Conservation (phyloP, 805 yeast species). For the Saccharomyces mikatae region DNA sequence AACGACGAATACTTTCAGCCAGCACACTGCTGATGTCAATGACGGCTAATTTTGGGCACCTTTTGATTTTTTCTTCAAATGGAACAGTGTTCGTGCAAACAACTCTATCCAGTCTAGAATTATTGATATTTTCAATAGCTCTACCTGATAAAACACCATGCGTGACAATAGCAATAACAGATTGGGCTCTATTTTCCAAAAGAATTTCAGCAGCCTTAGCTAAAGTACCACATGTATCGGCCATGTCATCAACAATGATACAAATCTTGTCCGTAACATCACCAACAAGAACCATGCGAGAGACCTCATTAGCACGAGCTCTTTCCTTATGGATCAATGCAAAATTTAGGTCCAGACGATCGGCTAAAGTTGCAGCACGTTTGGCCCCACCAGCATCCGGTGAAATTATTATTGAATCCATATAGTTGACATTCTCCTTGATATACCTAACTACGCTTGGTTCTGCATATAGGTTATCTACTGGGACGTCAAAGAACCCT, state of each 20-base stretch:
- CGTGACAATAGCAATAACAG: slow-evolving; percentile 74
- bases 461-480: slow-evolving; percentile 77
- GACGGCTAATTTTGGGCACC: slow-evolving; percentile 49
- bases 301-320: slow-evolving; percentile 74
- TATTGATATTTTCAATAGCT: slow-evolving; percentile 63
- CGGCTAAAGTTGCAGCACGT: slow-evolving; percentile 81
- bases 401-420: slow-evolving; percentile 66
- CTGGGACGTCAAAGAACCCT: slow-evolving; percentile 78
- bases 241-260: slow-evolving; percentile 80
- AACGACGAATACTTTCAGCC: slow-evolving; percentile 76
- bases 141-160: slow-evolving; percentile 74
- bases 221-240: slow-evolving; percentile 82
- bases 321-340: slow-evolving; percentile 82
- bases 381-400: slow-evolving; percentile 92
- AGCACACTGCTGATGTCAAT: slow-evolving; percentile 64
- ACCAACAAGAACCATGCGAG: slow-evolving; percentile 79
- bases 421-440: slow-evolving; percentile 47
- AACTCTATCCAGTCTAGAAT: slow-evolving; percentile 56
- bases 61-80: slow-evolving; percentile 50
- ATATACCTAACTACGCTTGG: slow-evolving; percentile 73
- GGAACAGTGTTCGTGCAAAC: slow-evolving; percentile 81
- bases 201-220: slow-evolving; percentile 76
- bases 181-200: slow-evolving; percentile 57
- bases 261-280: slow-evolving; percentile 72
- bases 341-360: slow-evolving; percentile 67